Percentiles rank a stretch among this genome's conserved stretches.
Evolutionary conservation across 2,329 filamentous ascomycete genomes (phyloP).

Genomic region (Neonectria magnoliae): DNA sequence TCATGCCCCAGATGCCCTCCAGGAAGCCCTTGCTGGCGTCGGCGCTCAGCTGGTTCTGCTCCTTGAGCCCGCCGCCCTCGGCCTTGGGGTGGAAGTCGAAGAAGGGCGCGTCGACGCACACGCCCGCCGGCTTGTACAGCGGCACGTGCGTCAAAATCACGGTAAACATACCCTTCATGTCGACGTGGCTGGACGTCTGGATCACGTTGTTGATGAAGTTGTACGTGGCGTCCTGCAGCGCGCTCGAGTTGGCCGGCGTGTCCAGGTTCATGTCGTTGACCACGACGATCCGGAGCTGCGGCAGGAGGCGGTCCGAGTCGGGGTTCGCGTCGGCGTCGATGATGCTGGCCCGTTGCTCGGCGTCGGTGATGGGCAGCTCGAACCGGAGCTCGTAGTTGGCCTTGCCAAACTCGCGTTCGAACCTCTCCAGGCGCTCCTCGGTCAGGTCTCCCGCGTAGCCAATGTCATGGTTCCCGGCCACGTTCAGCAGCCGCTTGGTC

Average conservation of each 20-base stretch:
- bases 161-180: conserved; percentile 74
- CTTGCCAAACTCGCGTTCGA: conserved; percentile 85
- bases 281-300: conserved; percentile 83
- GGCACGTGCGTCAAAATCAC: conserved; percentile 93
- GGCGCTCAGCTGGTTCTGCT: conserved; percentile 89
- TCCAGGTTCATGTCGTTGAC: conserved; percentile 96
- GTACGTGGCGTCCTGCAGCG: conserved; percentile 81
- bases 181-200: conserved; percentile 67
- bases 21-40: conserved; percentile 80
- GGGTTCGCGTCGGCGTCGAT: conserved; percentile 55
- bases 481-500: conserved; percentile 83
- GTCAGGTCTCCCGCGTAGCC: conserved; percentile 95
- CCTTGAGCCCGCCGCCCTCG: conserved; percentile 78
- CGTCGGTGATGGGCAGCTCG: conserved; percentile 61
- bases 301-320: conserved; percentile 59
- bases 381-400: conserved; percentile 91
- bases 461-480: conserved; percentile 95
- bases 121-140: conserved; percentile 81
- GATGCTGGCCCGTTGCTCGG: conserved; percentile 52
- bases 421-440: conserved; percentile 77
- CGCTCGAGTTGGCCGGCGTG: conserved; percentile 73
- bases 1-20: conserved; percentile 85
- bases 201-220: conserved; percentile 78
- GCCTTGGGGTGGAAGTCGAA: conserved; percentile 78
- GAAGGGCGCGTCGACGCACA: conserved; percentile 86